phyloP scores from a whole-genome alignment of 306 rosid species.

The Comarum palustre region DNA sequence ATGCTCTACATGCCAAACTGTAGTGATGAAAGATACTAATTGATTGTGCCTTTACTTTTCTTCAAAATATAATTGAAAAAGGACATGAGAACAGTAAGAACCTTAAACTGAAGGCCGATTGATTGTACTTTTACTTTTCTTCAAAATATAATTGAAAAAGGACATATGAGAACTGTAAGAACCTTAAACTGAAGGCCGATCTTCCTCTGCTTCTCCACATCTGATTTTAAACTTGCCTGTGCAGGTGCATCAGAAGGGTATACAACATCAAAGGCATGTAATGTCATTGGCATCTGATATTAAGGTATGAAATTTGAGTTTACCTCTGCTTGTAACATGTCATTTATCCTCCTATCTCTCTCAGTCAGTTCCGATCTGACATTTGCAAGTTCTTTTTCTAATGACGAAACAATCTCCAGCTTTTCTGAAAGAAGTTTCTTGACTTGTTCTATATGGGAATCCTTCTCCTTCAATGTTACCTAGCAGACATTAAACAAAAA shows the following conservation, averaged over 20 bases:
- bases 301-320: background rate
- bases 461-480: slow-evolving; percentile 69
- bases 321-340: slow-evolving; percentile 60
- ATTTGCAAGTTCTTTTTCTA: slow-evolving; percentile 69
- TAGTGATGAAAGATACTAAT: background rate
- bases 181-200: slow-evolving; percentile 55
- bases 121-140: too few relatives aligned
- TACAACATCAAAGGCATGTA: background rate
- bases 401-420: slow-evolving; percentile 42
- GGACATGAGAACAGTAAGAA: slow-evolving; percentile 16
- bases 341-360: slow-evolving; percentile 66
- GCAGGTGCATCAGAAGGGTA: slow-evolving; percentile 14
- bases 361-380: slow-evolving; percentile 57
- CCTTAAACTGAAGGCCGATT: slow-evolving; percentile 57
- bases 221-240: slow-evolving; percentile 67
- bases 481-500: slow-evolving; percentile 26
- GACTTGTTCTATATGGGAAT: slow-evolving; percentile 55
- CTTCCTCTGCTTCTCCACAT: slow-evolving; percentile 63
- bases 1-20: background rate
- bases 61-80: background rate
- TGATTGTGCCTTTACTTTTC: background rate
- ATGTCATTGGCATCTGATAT: background rate
- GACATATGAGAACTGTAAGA: background rate
- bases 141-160: background rate
- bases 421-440: slow-evolving; percentile 51